These are phyloP conservation scores for Penicillium sp. DNA, from an alignment of 2,329 filamentous ascomycete species.

Conservation along the genomic window DNA sequence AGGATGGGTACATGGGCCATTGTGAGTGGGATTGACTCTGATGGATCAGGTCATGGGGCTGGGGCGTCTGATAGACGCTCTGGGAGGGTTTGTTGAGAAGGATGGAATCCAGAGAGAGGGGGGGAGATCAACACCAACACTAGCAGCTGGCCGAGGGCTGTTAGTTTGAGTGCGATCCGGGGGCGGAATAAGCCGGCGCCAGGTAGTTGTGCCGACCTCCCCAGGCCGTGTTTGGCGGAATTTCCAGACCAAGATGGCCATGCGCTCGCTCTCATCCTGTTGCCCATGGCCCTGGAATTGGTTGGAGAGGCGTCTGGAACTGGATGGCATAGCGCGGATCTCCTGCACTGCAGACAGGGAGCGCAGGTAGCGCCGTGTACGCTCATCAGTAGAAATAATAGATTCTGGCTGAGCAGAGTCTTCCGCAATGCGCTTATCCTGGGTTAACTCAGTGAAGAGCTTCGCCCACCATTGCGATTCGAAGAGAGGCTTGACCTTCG, in stretches of 20 bases:
- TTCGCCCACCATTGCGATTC: slow-evolving; percentile 49
- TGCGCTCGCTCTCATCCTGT: slow-evolving; percentile 35
- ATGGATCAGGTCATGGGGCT: slow-evolving; percentile 34
- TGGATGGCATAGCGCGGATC: slow-evolving; percentile 37
- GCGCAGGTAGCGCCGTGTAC: slow-evolving; percentile 39
- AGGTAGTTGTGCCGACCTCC: slow-evolving; percentile 46
- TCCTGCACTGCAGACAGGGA: slow-evolving; percentile 49
- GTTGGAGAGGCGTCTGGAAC: slow-evolving; percentile 28
- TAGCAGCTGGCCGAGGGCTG: slow-evolving; percentile 35
- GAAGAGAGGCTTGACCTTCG: slow-evolving; percentile 45
- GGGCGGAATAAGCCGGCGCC: slow-evolving; percentile 44
- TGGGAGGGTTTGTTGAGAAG: slow-evolving; percentile 34
- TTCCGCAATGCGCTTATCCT: slow-evolving; percentile 41
- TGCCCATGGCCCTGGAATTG: slow-evolving; percentile 22
- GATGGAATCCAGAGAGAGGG: slow-evolving; percentile 39
- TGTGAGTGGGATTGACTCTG: slow-evolving; percentile 32
- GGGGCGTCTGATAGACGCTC: slow-evolving; percentile 33
- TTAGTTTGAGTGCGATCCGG: slow-evolving; percentile 38
- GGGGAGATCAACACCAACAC: slow-evolving; percentile 35
- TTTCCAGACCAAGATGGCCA: slow-evolving; percentile 49
- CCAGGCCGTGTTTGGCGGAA: slow-evolving; percentile 45
- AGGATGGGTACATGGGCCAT: slow-evolving; percentile 38
- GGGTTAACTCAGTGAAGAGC: slow-evolving; percentile 43
- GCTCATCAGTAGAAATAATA: slow-evolving; percentile 35
- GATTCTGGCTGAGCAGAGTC: slow-evolving; percentile 33